Percentiles rank a stretch among this genome's conserved stretches.
Evolutionary conservation across 106 monocot genomes (phyloP).

Genomic region (Ottelia alismoides): DNA sequence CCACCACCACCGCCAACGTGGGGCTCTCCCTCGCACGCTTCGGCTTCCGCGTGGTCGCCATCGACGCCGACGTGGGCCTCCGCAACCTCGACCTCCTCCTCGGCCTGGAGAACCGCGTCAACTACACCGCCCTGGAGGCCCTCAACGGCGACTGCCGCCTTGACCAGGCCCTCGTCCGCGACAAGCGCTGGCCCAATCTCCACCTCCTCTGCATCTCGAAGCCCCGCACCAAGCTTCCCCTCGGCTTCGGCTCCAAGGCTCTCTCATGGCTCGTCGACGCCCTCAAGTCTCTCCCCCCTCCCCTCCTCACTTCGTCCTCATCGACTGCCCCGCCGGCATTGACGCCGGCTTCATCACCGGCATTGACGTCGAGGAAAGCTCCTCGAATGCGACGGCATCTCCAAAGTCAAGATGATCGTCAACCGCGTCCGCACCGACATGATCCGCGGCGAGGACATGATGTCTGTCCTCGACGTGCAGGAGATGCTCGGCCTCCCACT

Average conservation of each 20-base stretch:
- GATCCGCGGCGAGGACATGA: constrained; percentile 88
- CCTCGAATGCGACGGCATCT: constrained; percentile 87
- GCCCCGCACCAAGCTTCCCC: constrained; percentile 60
- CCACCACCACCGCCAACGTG: constrained; percentile 89
- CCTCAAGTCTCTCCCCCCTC: constrained; percentile 24
- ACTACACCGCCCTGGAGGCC: constrained; percentile 57
- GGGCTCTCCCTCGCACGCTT: constrained; percentile 82
- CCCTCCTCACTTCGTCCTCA: constrained; percentile 67
- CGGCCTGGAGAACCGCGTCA: constrained; percentile 85
- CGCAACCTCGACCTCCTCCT: constrained; percentile 95
- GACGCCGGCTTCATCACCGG: constrained; percentile 92
- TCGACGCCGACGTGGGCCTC: constrained; percentile 87
- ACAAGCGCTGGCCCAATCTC: constrained; percentile 47
- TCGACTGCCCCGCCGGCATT: constrained; percentile 92
- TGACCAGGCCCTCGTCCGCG: constrained; percentile 71
- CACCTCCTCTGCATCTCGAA: constrained; percentile 66
- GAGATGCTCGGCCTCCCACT: constrained; percentile 86
- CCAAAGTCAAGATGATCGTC: constrained; percentile 90
- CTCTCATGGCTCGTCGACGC: constrained; percentile 64
- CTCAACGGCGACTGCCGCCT: constrained; percentile 72
- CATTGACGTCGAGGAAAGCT: constrained; percentile 81
- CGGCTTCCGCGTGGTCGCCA: constrained; percentile 54
- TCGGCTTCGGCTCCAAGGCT: constrained; percentile 52
- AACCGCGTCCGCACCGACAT: constrained; percentile 77
- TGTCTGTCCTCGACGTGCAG: constrained; percentile 93